A percentile compares a stretch with the other conserved stretches of the same genome.
phyloP scores from a whole-genome alignment of 495 filamentous ascomycete species.

The Daldinia grandis region DNA sequence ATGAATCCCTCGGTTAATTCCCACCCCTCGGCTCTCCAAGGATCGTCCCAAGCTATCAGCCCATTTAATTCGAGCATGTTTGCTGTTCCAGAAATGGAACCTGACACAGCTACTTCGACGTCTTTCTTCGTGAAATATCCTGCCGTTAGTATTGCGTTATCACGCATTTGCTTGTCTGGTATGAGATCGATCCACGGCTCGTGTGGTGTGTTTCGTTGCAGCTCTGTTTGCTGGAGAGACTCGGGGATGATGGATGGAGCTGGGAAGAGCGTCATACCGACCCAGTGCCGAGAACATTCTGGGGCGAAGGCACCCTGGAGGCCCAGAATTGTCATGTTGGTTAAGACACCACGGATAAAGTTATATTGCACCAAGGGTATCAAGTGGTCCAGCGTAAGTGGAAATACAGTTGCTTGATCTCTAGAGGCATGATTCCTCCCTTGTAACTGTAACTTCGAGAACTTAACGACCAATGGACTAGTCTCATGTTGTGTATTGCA shows the following conservation, averaged over 20 bases:
- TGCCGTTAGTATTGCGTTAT: conserved; percentile 57
- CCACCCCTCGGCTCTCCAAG: conserved; percentile 55
- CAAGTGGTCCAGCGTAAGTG: conserved; percentile 48
- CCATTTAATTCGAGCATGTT: conserved; percentile 31
- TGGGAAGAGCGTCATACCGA: conserved; percentile 28
- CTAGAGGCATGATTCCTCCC: neutral
- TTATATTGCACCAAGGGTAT: conserved; percentile 50
- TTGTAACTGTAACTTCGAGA: neutral
- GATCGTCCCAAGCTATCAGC: conserved; percentile 57
- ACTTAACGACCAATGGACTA: neutral
- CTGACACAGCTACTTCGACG: conserved; percentile 52
- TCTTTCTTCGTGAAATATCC: conserved; percentile 56
- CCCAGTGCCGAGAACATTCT: conserved; percentile 23
- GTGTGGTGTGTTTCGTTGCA: conserved; percentile 55
- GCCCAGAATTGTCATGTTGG: conserved; percentile 43
- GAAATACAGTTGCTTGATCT: conserved; percentile 27
- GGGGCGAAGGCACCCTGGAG: conserved; percentile 25
- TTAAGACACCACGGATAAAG: conserved; percentile 45
- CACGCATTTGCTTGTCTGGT: conserved; percentile 58
- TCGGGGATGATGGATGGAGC: conserved; percentile 44
- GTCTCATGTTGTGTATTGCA: neutral
- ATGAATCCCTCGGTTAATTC: conserved; percentile 54
- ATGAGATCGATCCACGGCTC: conserved; percentile 65
- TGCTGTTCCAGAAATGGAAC: conserved; percentile 12
- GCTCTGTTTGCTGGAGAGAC: conserved; percentile 56